phyloP scores from a whole-genome alignment of 2,329 filamentous ascomycete genomes.

The Penicillium sp. region DNA sequence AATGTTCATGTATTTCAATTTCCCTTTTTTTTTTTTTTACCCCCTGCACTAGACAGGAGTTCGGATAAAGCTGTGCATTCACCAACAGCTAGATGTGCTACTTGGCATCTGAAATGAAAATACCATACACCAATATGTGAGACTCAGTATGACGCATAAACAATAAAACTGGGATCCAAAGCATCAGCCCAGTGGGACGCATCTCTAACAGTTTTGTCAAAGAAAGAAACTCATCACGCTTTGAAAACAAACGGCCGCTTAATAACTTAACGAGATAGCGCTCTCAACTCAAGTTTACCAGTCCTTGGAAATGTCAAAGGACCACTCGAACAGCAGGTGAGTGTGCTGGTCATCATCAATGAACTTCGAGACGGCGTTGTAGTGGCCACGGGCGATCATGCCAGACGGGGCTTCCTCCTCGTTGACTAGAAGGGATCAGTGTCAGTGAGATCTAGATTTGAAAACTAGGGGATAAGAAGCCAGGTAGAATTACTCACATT shows the following conservation, averaged over 20 bases:
- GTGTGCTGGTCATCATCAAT: conserved; percentile 91
- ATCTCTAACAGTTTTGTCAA: conserved; percentile 30
- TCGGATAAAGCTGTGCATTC: conserved; percentile 29
- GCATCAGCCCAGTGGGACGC: conserved; percentile 17
- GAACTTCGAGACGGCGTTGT: conserved; percentile 85
- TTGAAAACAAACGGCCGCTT: conserved; percentile 25
- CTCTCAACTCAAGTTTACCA: conserved; percentile 54
- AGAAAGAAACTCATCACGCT: conserved; percentile 31
- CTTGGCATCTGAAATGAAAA: conserved; percentile 9
- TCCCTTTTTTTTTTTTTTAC: conserved; percentile 8
- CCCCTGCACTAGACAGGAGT: conserved; percentile 26
- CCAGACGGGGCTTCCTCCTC: conserved; percentile 89
- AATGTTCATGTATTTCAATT: conserved; percentile 10
- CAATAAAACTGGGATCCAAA: conserved; percentile 10
- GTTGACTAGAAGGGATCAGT: conserved; percentile 60
- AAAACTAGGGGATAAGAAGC: not conserved
- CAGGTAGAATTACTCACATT: conserved; percentile 64
- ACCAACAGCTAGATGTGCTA: conserved; percentile 24
- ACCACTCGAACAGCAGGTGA: conserved; percentile 92
- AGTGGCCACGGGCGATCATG: conserved; percentile 85
- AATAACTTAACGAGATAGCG: conserved; percentile 22
- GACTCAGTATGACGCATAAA: conserved; percentile 9
- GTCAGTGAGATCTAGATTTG: not conserved
- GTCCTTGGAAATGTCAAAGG: conserved; percentile 94
- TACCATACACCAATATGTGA: conserved; percentile 12